A percentile compares a stretch with the other conserved stretches of the same genome.
Conservation (phyloP, 176 grass and related monocot genomes). For the Pharus latifolius region DNA sequence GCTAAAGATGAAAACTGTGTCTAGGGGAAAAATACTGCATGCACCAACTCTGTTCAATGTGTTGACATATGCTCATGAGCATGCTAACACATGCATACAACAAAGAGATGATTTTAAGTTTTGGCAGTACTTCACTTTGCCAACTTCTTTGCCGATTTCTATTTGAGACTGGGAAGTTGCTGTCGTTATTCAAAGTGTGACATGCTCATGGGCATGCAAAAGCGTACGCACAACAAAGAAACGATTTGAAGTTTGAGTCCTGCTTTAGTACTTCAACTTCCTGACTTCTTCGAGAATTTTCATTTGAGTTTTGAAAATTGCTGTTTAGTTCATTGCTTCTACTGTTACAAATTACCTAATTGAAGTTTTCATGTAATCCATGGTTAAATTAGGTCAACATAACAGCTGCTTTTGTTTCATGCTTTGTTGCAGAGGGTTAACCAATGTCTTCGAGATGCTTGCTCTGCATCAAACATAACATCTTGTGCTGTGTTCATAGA, state of each 20-base stretch:
- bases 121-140: background rate
- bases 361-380: too few relatives aligned
- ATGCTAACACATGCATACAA: background rate
- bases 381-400: too few relatives aligned
- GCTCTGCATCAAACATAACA: conserved; percentile 21
- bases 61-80: background rate
- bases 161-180: background rate
- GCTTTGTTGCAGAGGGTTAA: conserved; percentile 78
- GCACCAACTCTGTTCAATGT: background rate
- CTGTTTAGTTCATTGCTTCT: background rate
- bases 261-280: background rate
- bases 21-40: too few relatives aligned
- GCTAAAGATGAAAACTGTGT: background rate
- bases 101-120: background rate
- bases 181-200: too few relatives aligned
- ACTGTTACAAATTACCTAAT: too few relatives aligned
- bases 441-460: conserved; percentile 69
- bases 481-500: conserved; percentile 49
- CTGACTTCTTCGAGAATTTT: background rate
- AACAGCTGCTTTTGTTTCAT: background rate
- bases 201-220: background rate
- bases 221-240: background rate
- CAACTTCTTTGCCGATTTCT: background rate
- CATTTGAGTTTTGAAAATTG: background rate
- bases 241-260: background rate